Conservation (phyloP, 192 early-diverging fungal genomes). For the Umbelopsis isabellina region DNA sequence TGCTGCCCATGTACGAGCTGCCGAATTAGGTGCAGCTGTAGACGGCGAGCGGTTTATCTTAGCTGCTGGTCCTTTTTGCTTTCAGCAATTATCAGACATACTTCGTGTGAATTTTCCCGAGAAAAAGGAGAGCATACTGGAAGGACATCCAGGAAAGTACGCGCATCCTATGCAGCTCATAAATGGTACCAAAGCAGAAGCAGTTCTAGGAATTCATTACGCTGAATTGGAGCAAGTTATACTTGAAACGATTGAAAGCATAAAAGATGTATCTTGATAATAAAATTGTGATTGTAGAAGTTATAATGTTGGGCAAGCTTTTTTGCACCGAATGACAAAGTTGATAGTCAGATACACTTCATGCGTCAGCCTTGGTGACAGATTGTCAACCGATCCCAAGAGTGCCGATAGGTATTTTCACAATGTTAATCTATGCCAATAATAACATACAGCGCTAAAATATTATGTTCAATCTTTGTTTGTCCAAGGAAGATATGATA, state of each 20-base stretch:
- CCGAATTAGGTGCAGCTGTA: background rate
- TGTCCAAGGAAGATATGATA: no score
- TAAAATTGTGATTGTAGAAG: no score
- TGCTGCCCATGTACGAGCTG: constrained; percentile 2
- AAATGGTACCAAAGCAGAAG: constrained; percentile 16
- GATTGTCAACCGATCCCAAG: no score
- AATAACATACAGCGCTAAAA: no score
- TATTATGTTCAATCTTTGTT: no score
- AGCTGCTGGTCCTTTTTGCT: constrained; percentile 6
- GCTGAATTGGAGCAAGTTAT: background rate
- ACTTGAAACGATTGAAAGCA: background rate
- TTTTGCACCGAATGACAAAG: no score
- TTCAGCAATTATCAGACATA: background rate
- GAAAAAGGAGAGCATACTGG: background rate
- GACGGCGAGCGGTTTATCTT: constrained; percentile 22
- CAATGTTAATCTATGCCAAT: no score
- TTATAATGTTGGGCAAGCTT: no score
- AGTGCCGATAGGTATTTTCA: no score
- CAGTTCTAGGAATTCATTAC: background rate
- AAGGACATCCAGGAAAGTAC: constrained; percentile 22
- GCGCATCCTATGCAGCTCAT: background rate
- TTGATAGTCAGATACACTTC: no score
- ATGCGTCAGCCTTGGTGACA: no score
- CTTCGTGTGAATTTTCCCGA: constrained; percentile 8
- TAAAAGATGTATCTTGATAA: background rate